These are phyloP conservation scores for Candida suzukii DNA, from an alignment of 805 yeast species.

Conservation along the genomic window DNA sequence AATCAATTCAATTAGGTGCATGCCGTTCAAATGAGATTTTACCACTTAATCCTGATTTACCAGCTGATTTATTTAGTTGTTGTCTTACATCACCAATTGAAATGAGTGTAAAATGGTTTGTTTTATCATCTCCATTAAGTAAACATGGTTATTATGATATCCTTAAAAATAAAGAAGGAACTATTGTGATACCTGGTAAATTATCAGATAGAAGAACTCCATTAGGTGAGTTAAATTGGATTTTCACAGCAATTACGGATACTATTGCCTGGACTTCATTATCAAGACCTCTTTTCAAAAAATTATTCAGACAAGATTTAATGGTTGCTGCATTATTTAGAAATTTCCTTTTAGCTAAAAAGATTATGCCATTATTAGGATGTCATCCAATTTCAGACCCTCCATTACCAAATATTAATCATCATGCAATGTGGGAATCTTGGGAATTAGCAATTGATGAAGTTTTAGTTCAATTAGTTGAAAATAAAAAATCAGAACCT, in stretches of 20 bases:
- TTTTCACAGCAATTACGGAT: conserved; percentile 95
- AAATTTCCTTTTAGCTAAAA: conserved; percentile 83
- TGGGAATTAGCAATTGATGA: conserved; percentile 98
- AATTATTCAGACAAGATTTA: conserved; percentile 87
- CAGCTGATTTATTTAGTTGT: conserved; percentile 93
- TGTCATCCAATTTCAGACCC: conserved; percentile 96
- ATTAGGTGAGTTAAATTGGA: conserved; percentile 94
- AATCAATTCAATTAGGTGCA: conserved; percentile 90
- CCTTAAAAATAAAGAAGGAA: conserved; percentile 42
- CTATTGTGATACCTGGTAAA: conserved; percentile 78
- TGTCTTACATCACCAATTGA: conserved; percentile 95
- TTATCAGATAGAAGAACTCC: conserved; percentile 92
- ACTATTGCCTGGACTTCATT: conserved; percentile 96
- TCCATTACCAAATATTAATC: conserved; percentile 75
- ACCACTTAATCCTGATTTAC: conserved; percentile 90
- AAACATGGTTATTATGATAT: conserved; percentile 41
- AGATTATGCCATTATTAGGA: conserved; percentile 88
- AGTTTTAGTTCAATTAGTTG: conserved; percentile 66
- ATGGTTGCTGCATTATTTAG: conserved; percentile 96
- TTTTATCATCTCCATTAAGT: conserved; percentile 70
- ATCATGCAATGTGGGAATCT: conserved; percentile 94
- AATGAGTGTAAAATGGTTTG: conserved; percentile 85
- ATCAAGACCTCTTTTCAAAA: conserved; percentile 81
- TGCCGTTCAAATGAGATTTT: conserved; percentile 79
- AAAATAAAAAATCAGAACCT: conserved; percentile 22